Evolutionary conservation across 495 filamentous ascomycete genomes (phyloP).

Genomic region (Rostrohypoxylon terebratum): DNA sequence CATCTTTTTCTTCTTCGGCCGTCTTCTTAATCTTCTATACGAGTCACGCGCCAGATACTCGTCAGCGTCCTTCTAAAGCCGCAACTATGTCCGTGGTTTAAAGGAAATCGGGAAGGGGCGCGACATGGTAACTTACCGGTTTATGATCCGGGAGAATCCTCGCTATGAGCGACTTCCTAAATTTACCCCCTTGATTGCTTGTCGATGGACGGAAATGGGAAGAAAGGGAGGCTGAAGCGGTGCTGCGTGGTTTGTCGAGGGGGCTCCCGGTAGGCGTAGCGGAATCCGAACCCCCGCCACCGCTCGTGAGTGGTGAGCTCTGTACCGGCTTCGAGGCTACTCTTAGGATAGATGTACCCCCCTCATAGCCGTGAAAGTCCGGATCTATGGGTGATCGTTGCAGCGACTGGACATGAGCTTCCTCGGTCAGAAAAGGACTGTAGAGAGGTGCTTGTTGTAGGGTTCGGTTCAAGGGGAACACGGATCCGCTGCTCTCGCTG

Average conservation of each 20-base stretch:
- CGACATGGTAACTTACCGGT: conserved; percentile 26
- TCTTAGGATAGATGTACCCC: conserved; percentile 18
- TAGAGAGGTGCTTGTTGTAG: conserved; percentile 29
- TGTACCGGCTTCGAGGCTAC: background rate
- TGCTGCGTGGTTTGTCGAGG: background rate
- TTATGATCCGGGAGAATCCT: conserved; percentile 40
- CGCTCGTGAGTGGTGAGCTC: conserved; percentile 21
- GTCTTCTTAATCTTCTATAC: conserved; percentile 28
- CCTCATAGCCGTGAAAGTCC: conserved; percentile 7
- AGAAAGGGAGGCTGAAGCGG: background rate
- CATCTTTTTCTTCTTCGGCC: conserved; percentile 5
- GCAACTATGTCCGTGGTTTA: background rate
- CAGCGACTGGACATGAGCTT: conserved; percentile 57
- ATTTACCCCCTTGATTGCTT: conserved; percentile 3
- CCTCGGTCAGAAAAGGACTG: conserved; percentile 59
- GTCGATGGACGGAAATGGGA: conserved; percentile 19
- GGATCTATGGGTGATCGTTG: conserved; percentile 45
- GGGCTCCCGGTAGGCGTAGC: conserved; percentile 16
- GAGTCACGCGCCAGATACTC: background rate
- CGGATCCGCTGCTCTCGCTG: conserved; percentile 42
- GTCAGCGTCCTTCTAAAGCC: background rate
- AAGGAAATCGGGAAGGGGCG: background rate
- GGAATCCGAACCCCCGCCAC: conserved; percentile 10
- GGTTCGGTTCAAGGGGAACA: conserved; percentile 34
- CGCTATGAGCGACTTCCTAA: conserved; percentile 43